Percentiles rank a stretch among this genome's conserved stretches.
phyloP scores from a whole-genome alignment of 1,284 basidiomycete species.

The Ceratobasidium sp. region DNA sequence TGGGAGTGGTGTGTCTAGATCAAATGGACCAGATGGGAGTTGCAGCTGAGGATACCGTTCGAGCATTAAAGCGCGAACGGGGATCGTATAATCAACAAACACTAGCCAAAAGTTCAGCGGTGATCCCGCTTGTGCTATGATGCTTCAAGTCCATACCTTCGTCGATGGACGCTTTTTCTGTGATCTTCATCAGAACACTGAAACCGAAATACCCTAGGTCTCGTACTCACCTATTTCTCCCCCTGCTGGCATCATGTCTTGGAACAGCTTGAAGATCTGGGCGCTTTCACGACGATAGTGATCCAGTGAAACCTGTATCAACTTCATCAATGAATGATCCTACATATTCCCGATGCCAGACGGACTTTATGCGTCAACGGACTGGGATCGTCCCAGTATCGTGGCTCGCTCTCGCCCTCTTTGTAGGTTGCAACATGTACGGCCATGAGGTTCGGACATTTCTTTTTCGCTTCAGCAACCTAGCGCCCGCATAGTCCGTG shows the following conservation, averaged over 20 bases:
- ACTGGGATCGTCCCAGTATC: conserved; percentile 88
- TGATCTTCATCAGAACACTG: not conserved
- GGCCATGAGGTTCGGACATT: conserved; percentile 83
- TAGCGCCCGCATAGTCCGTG: conserved; percentile 6
- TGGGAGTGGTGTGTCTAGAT: conserved; percentile 84
- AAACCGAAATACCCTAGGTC: not conserved
- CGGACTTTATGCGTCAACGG: conserved; percentile 91
- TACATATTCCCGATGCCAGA: conserved; percentile 14
- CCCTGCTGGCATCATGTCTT: conserved; percentile 71
- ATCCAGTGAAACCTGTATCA: conserved; percentile 85
- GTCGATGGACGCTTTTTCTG: conserved; percentile 65
- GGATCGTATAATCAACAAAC: conserved; percentile 86
- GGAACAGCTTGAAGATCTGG: conserved; percentile 89
- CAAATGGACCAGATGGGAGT: conserved; percentile 71
- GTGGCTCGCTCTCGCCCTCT: conserved; percentile 86
- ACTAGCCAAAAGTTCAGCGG: conserved; percentile 52
- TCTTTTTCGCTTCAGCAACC: conserved; percentile 79
- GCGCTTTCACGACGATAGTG: conserved; percentile 89
- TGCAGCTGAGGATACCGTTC: conserved; percentile 79
- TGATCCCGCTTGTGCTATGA: not conserved
- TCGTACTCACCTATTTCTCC: conserved; percentile 66
- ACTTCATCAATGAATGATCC: not conserved
- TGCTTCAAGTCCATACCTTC: conserved; percentile 47
- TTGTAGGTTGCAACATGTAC: conserved; percentile 96
- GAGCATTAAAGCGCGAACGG: conserved; percentile 76